Evolutionary conservation across 257 asterid genomes (phyloP).

Genomic region (Penstemon newberryi): DNA sequence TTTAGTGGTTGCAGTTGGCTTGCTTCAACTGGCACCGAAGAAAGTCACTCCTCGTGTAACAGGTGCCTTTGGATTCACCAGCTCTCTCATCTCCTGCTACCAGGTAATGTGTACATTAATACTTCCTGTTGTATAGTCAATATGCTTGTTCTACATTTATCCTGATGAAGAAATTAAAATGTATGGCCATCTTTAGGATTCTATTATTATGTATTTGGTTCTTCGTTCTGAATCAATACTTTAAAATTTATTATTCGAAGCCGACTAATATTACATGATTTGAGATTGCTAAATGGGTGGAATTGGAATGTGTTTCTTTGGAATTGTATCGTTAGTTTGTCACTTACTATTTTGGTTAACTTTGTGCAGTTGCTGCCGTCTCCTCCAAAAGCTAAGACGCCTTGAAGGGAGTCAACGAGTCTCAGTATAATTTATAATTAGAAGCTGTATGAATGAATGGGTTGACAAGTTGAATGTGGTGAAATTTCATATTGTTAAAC

Average conservation of each 20-base stretch:
- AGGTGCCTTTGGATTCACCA: slow-evolving; percentile 81
- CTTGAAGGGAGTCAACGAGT: slow-evolving; percentile 41
- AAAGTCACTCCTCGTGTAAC: slow-evolving; percentile 94
- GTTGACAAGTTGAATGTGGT: slow-evolving; percentile 14
- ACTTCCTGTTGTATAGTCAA: background rate
- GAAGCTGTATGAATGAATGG: slow-evolving; percentile 18
- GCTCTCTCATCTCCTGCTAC: slow-evolving; percentile 95
- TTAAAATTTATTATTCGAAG: too few relatives aligned
- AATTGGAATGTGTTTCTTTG: background rate
- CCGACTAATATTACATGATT: too few relatives aligned
- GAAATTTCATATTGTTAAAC: slow-evolving; percentile 16
- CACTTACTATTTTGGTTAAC: background rate
- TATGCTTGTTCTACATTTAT: background rate
- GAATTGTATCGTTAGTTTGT: background rate
- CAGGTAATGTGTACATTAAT: slow-evolving; percentile 53
- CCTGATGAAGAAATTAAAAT: background rate
- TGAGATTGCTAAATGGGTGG: background rate
- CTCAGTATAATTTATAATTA: slow-evolving; percentile 10
- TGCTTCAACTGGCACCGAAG: slow-evolving; percentile 93
- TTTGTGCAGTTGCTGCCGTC: slow-evolving; percentile 73
- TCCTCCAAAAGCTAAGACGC: slow-evolving; percentile 59
- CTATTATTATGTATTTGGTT: too few relatives aligned
- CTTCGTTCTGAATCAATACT: too few relatives aligned
- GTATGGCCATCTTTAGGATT: too few relatives aligned
- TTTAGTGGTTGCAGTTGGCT: slow-evolving; percentile 84